These are phyloP conservation scores for Helianthus tuberosus DNA, from an alignment of 129 eudicot species.

Conservation along the genomic window DNA sequence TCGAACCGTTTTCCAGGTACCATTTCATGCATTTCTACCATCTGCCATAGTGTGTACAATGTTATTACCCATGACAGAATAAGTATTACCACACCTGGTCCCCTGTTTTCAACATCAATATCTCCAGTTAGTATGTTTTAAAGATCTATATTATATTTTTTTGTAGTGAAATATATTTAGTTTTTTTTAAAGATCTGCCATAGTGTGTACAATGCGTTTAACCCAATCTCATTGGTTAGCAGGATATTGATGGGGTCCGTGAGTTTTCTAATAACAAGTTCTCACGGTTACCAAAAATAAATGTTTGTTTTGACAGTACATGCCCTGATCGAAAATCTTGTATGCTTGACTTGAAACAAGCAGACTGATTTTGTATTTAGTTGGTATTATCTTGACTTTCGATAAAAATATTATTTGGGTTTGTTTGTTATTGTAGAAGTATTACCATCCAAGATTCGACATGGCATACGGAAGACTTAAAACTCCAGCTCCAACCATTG, in stretches of 20 bases:
- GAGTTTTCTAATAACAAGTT: too few relatives aligned
- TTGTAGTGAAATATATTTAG: not conserved
- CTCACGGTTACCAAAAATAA: not conserved
- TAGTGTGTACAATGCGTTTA: too few relatives aligned
- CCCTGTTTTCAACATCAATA: conserved; percentile 46
- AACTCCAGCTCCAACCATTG: conserved; percentile 91
- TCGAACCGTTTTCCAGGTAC: conserved; percentile 77
- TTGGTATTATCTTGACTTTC: not conserved
- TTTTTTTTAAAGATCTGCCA: too few relatives aligned
- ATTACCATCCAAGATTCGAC: conserved; percentile 79
- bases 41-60: conserved; percentile 75
- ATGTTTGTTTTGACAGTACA: not conserved
- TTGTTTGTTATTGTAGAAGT: not conserved
- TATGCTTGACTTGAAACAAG: not conserved
- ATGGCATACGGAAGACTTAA: conserved; percentile 70
- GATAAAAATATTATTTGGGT: not conserved
- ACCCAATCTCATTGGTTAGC: too few relatives aligned
- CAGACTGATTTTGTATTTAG: not conserved
- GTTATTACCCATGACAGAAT: conserved; percentile 78
- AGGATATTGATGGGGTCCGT: too few relatives aligned
- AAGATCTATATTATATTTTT: not conserved
- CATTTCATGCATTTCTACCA: conserved; percentile 88
- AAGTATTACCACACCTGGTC: conserved; percentile 66
- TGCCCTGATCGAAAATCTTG: not conserved
- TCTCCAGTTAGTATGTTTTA: conserved; percentile 6